phyloP scores from a whole-genome alignment of 2,329 filamentous ascomycete species.

The Colletotrichum zoysiae region DNA sequence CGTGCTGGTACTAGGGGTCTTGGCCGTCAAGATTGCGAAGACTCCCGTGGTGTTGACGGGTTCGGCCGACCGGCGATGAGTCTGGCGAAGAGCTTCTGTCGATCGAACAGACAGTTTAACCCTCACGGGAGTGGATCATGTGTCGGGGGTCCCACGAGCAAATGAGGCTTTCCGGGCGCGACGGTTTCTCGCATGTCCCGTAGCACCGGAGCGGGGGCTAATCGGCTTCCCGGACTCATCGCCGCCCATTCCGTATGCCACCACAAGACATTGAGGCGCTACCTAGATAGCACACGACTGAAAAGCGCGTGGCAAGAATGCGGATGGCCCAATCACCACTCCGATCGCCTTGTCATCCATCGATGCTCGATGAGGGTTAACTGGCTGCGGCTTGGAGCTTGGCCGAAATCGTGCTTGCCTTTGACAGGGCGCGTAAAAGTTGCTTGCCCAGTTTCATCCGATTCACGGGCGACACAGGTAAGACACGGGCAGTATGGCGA shows the following conservation, averaged over 20 bases:
- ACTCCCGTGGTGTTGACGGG: not conserved
- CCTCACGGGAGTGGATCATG: constrained; percentile 21
- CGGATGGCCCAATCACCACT: not conserved
- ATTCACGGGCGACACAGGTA: not conserved
- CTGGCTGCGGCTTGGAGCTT: constrained; percentile 7
- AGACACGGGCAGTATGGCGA: not conserved
- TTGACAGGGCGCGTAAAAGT: not conserved
- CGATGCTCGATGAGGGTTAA: not conserved
- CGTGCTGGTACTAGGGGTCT: constrained; percentile 11
- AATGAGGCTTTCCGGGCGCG: constrained; percentile 1
- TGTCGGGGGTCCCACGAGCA: too few relatives aligned
- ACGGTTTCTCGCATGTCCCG: constrained; percentile 30
- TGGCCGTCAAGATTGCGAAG: not conserved
- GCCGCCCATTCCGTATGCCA: not conserved
- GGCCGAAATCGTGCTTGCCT: constrained; percentile 32
- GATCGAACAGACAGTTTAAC: constrained; percentile 16
- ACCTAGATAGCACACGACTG: not conserved
- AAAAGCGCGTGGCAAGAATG: not conserved
- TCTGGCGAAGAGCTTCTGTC: not conserved
- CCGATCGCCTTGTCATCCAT: not conserved
- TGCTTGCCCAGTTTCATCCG: constrained; percentile 20
- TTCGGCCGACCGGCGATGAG: not conserved
- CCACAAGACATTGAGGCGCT: not conserved
- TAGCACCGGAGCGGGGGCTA: constrained; percentile 4
- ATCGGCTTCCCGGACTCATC: not conserved